phyloP scores from a whole-genome alignment of 129 eudicot species.

The Mikania micrantha region DNA sequence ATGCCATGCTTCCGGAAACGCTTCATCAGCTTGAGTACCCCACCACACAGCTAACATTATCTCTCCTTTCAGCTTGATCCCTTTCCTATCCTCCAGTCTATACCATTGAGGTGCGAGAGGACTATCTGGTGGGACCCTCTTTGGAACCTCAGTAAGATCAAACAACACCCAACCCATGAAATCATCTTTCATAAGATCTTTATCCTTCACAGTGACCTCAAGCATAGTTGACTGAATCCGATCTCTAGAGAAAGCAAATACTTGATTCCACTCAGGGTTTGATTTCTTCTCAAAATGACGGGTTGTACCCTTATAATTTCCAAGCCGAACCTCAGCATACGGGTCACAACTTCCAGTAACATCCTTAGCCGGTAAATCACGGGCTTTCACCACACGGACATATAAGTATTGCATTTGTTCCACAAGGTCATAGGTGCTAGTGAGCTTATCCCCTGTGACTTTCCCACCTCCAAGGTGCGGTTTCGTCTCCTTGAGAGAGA shows the following conservation, averaged over 20 bases:
- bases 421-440: slow-evolving; percentile 57
- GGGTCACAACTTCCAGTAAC: slow-evolving; percentile 60
- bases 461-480: slow-evolving; percentile 64
- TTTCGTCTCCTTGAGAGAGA: slow-evolving; percentile 62
- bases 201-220: slow-evolving; percentile 45
- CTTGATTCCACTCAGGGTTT: slow-evolving; percentile 60
- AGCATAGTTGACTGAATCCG: slow-evolving; percentile 40
- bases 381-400: slow-evolving; percentile 59
- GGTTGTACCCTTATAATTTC: slow-evolving; percentile 55
- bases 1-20: slow-evolving; percentile 59
- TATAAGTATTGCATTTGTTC: slow-evolving; percentile 63
- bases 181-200: slow-evolving; percentile 47
- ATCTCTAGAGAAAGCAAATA: slow-evolving; percentile 54
- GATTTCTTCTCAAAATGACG: slow-evolving; percentile 46
- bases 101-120: slow-evolving; percentile 67
- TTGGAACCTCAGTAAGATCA: slow-evolving; percentile 50
- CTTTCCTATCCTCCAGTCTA: slow-evolving; percentile 35
- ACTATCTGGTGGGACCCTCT: slow-evolving; percentile 58
- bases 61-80: slow-evolving; percentile 47
- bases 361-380: slow-evolving; percentile 41
- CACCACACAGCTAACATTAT: slow-evolving; percentile 62
- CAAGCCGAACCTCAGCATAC: slow-evolving; percentile 44
- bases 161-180: slow-evolving; percentile 47
- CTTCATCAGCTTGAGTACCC: slow-evolving; percentile 68
- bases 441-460: slow-evolving; percentile 51